Evolutionary conservation across 805 yeast genomes (phyloP), one percentile per base, ranked within the genome.

Genomic region (Deakozyma indianensis): DNA sequence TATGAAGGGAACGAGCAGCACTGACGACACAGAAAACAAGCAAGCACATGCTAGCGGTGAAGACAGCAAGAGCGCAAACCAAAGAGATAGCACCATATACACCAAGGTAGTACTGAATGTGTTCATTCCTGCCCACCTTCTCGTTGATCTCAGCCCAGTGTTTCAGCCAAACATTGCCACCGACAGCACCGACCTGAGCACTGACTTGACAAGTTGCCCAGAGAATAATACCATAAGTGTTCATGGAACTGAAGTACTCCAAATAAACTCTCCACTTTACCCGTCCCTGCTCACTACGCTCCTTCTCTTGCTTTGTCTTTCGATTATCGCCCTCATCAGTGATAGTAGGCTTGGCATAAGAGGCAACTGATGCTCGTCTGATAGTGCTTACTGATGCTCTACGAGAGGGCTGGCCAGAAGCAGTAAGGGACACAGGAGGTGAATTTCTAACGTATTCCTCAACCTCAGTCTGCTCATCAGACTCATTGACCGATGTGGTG

Each of bases 121-220:
- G 60, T 2, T 95, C 94, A 59, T 90, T 90, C 47, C 64, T 65
- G 22, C 87, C 90, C 32, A 64, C 59, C 41, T 61, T 65, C 2
- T 88, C 72, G 58, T 90, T 92, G 21, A 82, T 75, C 60, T 92
- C 99, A 11, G 97, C 84, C 98, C 98, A 92, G 62, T 85, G 85
- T 62, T 92, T 92, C 56, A 92, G 74, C 99, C 99, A 92, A 45
- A 90, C 75, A 59, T 80, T 87, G 29, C 87, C 78, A 41, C 66
- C 65, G 43, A 85, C 90, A 47, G 78, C 72, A 43, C 78, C 56
- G 9, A 71, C 58, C 73, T 76, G 81, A 0, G 84, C 71, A 9
- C 38, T 20, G 38, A 32, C 38, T n/a, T 11, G 3, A 72, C 42
- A n/a, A 81, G 56, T 50, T 83, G 70, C 51, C 77, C 69, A 0